These are phyloP conservation scores for Gossypium gossypioides DNA, from an alignment of 441 rosid genomes.

Conservation along the genomic window DNA sequence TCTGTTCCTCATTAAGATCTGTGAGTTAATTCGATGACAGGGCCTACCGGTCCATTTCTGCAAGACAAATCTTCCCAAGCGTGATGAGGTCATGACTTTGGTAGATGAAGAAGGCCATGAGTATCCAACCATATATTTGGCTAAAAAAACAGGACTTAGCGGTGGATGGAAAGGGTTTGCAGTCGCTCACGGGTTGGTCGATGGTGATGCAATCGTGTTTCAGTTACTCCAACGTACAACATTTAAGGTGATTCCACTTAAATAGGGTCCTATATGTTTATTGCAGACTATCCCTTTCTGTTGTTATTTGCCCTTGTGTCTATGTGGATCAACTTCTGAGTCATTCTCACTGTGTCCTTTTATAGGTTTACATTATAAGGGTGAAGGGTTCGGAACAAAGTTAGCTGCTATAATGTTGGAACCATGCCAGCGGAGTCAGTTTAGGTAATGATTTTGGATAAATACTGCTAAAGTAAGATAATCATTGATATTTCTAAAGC, in stretches of 20 bases:
- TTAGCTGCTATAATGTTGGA: neutral
- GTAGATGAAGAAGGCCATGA: conserved; percentile 48
- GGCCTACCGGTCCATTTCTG: conserved; percentile 57
- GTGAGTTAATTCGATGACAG: conserved; percentile 18
- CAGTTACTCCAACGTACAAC: conserved; percentile 23
- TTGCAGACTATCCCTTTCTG: neutral
- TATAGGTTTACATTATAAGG: conserved; percentile 48
- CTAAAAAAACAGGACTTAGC: conserved; percentile 50
- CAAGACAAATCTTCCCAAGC: conserved; percentile 33
- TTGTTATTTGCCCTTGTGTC: neutral
- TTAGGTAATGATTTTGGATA: conserved; percentile 6
- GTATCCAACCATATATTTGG: conserved; percentile 39
- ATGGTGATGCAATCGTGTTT: conserved; percentile 64
- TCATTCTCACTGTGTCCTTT: neutral
- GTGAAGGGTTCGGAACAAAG: conserved; percentile 25
- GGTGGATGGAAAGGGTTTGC: conserved; percentile 79
- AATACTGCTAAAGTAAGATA: neutral
- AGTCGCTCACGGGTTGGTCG: conserved; percentile 48
- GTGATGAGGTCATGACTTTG: conserved; percentile 39
- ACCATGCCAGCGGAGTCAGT: neutral
- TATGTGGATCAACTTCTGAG: neutral
- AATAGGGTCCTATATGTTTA: neutral
- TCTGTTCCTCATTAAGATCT: neutral
- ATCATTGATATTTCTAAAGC: no score
- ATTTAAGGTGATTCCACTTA: conserved; percentile 39